Evolutionary conservation across 2,329 filamentous ascomycete genomes (phyloP).

Genomic region (Sphaceloma murrayae): DNA sequence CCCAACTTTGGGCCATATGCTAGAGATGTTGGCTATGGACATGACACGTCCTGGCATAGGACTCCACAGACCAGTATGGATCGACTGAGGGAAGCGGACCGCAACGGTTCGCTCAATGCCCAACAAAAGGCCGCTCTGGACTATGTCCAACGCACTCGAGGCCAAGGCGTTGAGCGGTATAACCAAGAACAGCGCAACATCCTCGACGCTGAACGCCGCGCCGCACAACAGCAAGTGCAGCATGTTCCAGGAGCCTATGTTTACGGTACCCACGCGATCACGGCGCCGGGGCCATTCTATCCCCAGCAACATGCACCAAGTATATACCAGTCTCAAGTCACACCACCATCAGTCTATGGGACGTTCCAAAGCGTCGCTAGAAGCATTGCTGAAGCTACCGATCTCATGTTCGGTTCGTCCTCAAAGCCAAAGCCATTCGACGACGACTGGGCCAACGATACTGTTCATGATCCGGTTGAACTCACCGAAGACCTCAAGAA

Average conservation of each 20-base stretch:
- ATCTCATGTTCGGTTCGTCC: not conserved
- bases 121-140: too few relatives aligned
- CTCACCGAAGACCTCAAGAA: constrained; percentile 59
- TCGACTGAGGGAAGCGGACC: too few relatives aligned
- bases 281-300: not conserved
- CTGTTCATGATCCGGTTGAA: constrained; percentile 38
- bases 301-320: not conserved
- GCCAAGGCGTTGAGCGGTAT: too few relatives aligned
- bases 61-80: too few relatives aligned
- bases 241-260: not conserved
- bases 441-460: constrained; percentile 24
- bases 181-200: too few relatives aligned
- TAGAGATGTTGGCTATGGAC: not conserved
- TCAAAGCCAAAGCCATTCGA: constrained; percentile 5
- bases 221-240: too few relatives aligned
- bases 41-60: too few relatives aligned
- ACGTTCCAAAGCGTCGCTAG: not conserved
- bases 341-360: not conserved
- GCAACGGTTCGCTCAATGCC: too few relatives aligned
- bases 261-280: not conserved
- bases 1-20: constrained; percentile 3
- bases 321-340: constrained; percentile 7
- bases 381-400: not conserved
- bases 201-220: too few relatives aligned
- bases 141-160: too few relatives aligned